Evolutionary conservation across 176 grass and related monocot species (phyloP).

Genomic region (Echinochloa phyllopogon): DNA sequence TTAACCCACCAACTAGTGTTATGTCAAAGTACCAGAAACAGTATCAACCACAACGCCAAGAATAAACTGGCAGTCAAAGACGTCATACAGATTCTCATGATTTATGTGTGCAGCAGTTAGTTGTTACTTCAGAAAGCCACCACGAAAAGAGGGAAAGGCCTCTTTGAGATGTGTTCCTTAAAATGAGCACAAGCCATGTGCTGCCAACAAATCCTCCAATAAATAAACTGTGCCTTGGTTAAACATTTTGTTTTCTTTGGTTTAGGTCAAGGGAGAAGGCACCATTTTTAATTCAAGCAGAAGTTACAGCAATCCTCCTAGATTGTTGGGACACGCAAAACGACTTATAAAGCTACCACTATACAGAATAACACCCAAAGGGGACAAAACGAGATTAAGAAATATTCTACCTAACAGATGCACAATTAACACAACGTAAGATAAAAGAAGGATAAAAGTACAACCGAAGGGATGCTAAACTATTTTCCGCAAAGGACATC

Average conservation of each 20-base stretch:
- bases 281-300: constrained; percentile 11
- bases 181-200: constrained; percentile 2
- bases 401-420: not conserved
- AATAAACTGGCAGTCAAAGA: not conserved
- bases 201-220: not conserved
- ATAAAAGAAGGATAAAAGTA: not conserved
- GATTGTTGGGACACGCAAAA: not conserved
- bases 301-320: not conserved
- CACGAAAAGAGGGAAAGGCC: not conserved
- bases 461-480: not conserved
- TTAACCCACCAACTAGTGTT: not conserved
- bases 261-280: not conserved
- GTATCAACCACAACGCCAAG: not conserved
- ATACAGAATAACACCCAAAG: not conserved
- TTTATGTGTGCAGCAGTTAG: constrained; percentile 14
- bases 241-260: constrained; percentile 12
- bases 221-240: not conserved
- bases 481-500: constrained; percentile 1
- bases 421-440: not conserved
- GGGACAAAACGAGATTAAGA: not conserved
- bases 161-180: constrained; percentile 2
- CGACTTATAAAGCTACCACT: not conserved
- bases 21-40: not conserved
- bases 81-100: not conserved
- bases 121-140: constrained; percentile 18